Base-by-base conservation (phyloP, 805 yeast genomes). In the Maudiozyma bulderi region DNA sequence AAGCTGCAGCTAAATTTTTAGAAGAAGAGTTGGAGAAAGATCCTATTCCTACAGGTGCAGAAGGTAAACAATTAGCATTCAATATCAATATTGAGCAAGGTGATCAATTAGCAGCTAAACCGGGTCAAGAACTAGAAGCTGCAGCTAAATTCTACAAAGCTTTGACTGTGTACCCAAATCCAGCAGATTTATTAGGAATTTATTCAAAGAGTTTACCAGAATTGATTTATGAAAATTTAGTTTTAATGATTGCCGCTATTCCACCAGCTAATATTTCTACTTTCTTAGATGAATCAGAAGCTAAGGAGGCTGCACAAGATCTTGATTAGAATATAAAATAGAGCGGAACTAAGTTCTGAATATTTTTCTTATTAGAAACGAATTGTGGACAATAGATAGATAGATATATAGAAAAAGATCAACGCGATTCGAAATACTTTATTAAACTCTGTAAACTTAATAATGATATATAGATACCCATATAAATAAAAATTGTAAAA, bases 131-230 rank as follows among this genome's bases (percentile, higher is more conserved):
- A 66, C 69, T 84, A 54, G 87, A 84, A 52, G 83, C 97, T 43
- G 98, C 99, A 38, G 74, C 90, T 57, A 78, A 83, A 57, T 93
- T 89, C 77, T 93, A 93, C 78, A 86, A 87, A 69, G 98, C 97
- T 11, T 75, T 93, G 64, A 79, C 87, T 40, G 90, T 89, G 46
- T 91, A 90, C 69, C 98, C 99, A 53, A 84, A 85, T 68, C 99
- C 99, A 51, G 83, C 95, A 49, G 96, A 88, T 61, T 80, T 93
- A 59, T 76, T 93, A 65, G 84, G 84, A 46, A 82, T 91, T 60
- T 91, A 87, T 72, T 96, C 91, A 73, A 85, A 85, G 73, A 77
- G 90, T 47, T 81, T 91, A 55, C 90, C 93, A 47, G 84, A 82
- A 63, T 81, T 78, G 43, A 82, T 90, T 50, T 82, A 88, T 65